A percentile compares a stretch with the other conserved stretches of the same genome.
Evolutionary conservation across 768 basidiomycete genomes (phyloP).

Genomic region (Pholiota conissans): DNA sequence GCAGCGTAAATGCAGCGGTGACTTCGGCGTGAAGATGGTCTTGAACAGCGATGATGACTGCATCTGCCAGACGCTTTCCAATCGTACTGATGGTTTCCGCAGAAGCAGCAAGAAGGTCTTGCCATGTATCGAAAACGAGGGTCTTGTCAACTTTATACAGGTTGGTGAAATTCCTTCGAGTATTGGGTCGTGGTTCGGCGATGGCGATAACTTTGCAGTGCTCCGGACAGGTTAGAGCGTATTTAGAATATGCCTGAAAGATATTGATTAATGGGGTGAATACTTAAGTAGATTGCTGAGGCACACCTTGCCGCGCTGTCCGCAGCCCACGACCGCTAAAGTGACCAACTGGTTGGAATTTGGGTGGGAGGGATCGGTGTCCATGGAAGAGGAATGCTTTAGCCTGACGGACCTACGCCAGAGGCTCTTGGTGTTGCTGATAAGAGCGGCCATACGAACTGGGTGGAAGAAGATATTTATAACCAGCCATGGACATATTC

Average conservation of each 20-base stretch:
- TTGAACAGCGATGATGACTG: constrained; percentile 78
- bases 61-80: constrained; percentile 78
- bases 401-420: constrained; percentile 32
- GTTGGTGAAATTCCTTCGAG: constrained; percentile 57
- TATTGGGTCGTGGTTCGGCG: constrained; percentile 76
- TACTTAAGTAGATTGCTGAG: not conserved
- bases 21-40: constrained; percentile 80
- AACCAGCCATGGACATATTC: not conserved
- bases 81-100: constrained; percentile 60
- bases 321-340: constrained; percentile 79
- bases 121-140: constrained; percentile 71
- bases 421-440: constrained; percentile 32
- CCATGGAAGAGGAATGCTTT: constrained; percentile 19
- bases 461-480: constrained; percentile 1
- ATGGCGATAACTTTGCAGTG: constrained; percentile 80
- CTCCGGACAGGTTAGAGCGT: constrained; percentile 59
- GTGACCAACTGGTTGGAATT: constrained; percentile 49
- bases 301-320: constrained; percentile 73
- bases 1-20: constrained; percentile 69
- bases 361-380: constrained; percentile 6
- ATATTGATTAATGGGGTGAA: not conserved
- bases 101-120: constrained; percentile 69
- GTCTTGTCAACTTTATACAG: constrained; percentile 62
- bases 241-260: constrained; percentile 59
- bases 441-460: constrained; percentile 25